Conservation (phyloP, 495 filamentous ascomycete genomes). For the Penicillium egyptiacum region DNA sequence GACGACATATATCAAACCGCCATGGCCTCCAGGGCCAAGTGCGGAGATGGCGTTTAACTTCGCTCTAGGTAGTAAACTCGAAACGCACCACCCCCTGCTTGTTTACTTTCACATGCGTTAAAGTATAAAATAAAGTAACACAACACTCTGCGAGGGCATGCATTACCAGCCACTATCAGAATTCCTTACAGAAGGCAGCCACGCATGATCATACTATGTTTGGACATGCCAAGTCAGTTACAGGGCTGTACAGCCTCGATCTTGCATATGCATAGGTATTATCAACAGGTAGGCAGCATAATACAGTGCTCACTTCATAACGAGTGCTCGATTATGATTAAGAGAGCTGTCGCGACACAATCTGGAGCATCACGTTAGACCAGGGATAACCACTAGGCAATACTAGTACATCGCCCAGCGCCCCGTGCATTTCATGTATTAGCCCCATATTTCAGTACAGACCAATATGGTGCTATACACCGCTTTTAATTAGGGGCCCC, state of each 20-base stretch:
- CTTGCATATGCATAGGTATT: neutral
- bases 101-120: slow-evolving; percentile 5
- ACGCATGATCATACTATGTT: neutral
- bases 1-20: neutral
- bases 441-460: neutral
- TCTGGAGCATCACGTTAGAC: neutral
- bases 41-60: neutral
- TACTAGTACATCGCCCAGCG: neutral
- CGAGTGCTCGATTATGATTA: neutral
- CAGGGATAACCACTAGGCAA: neutral
- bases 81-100: neutral
- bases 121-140: slow-evolving; percentile 6
- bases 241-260: neutral
- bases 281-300: neutral
- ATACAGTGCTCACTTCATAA: neutral
- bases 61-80: neutral
- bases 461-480: neutral
- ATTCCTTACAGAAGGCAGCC: neutral
- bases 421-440: neutral
- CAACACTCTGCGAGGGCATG: neutral
- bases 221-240: neutral
- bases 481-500: neutral
- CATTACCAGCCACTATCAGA: neutral
- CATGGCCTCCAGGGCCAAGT: neutral
- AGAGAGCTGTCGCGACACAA: neutral